Percentiles rank a stretch among this genome's conserved stretches.
These are phyloP conservation scores for Darksidea phi DNA, from an alignment of 495 filamentous ascomycete genomes.

Conservation along the genomic window DNA sequence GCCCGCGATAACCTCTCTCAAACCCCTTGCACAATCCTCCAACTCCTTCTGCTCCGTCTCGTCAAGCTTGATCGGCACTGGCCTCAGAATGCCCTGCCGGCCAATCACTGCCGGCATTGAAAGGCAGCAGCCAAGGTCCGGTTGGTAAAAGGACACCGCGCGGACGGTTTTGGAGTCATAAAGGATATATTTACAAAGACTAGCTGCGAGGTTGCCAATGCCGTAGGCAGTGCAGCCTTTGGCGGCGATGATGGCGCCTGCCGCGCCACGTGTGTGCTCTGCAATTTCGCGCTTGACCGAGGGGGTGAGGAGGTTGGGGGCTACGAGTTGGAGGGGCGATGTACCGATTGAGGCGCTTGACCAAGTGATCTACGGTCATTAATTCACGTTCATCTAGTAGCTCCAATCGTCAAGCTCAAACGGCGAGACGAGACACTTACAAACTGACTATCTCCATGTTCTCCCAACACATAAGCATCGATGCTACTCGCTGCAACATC, in stretches of 20 bases:
- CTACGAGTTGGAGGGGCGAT: conserved; percentile 36
- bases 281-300: conserved; percentile 35
- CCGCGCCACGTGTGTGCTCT: conserved; percentile 38
- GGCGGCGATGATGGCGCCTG: conserved; percentile 41
- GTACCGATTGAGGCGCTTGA: conserved; percentile 40
- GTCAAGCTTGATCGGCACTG: conserved; percentile 37
- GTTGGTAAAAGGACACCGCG: conserved; percentile 44
- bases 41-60: conserved; percentile 37
- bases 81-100: conserved; percentile 38
- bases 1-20: conserved; percentile 36
- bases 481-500: conserved; percentile 38
- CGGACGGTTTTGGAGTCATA: conserved; percentile 38
- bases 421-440: conserved; percentile 19
- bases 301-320: conserved; percentile 17
- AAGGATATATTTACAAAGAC: conserved; percentile 45
- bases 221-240: conserved; percentile 49
- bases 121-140: conserved; percentile 42
- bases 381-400: neutral
- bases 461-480: conserved; percentile 47
- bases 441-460: conserved; percentile 49
- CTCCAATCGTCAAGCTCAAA: neutral
- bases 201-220: conserved; percentile 42
- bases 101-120: conserved; percentile 45
- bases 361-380: conserved; percentile 41
- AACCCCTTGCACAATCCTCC: conserved; percentile 35